Conservation (phyloP, 2,329 filamentous ascomycete species). For the Bisporella sp. region DNA sequence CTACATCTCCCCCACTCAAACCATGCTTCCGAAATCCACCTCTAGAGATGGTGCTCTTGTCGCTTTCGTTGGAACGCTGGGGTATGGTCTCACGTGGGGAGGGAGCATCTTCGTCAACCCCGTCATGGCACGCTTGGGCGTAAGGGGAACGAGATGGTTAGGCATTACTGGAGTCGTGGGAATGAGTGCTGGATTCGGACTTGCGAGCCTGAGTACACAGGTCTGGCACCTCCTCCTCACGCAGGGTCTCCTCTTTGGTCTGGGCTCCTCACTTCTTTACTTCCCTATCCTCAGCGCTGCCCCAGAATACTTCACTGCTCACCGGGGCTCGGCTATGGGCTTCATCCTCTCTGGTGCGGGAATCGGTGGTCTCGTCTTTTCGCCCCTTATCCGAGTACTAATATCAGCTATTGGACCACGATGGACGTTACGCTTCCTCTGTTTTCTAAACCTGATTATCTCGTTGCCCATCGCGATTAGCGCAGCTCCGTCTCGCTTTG, state of each 20-base stretch:
- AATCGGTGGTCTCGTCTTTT: slow-evolving; percentile 35
- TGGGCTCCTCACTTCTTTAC: slow-evolving; percentile 35
- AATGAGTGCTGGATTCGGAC: slow-evolving; percentile 35
- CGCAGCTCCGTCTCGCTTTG: slow-evolving; percentile 33
- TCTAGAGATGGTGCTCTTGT: slow-evolving; percentile 34
- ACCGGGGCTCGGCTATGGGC: slow-evolving; percentile 39
- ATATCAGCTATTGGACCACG: slow-evolving; percentile 35
- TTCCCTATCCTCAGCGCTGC: slow-evolving; percentile 37
- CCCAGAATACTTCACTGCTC: slow-evolving; percentile 42
- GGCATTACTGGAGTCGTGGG: slow-evolving; percentile 34
- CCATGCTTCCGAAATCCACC: slow-evolving; percentile 30
- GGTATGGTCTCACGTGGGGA: slow-evolving; percentile 41
- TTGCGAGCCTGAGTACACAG: slow-evolving; percentile 30
- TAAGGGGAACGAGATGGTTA: slow-evolving; percentile 29
- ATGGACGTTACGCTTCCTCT: slow-evolving; percentile 36
- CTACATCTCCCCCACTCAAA: slow-evolving; percentile 35
- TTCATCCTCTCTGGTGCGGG: slow-evolving; percentile 37
- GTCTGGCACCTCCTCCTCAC: slow-evolving; percentile 37
- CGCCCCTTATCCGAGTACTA: slow-evolving; percentile 33
- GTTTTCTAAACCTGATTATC: slow-evolving; percentile 30
- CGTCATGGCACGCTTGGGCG: slow-evolving; percentile 35
- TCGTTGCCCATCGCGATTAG: slow-evolving; percentile 34
- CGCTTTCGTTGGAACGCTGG: slow-evolving; percentile 42
- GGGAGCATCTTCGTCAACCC: slow-evolving; percentile 43
- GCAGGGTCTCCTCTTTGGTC: slow-evolving; percentile 39